Percentiles rank a stretch among this genome's conserved stretches.
These are phyloP conservation scores for Tulasnella sp. DNA, from an alignment of 768 basidiomycete genomes.

Conservation along the genomic window DNA sequence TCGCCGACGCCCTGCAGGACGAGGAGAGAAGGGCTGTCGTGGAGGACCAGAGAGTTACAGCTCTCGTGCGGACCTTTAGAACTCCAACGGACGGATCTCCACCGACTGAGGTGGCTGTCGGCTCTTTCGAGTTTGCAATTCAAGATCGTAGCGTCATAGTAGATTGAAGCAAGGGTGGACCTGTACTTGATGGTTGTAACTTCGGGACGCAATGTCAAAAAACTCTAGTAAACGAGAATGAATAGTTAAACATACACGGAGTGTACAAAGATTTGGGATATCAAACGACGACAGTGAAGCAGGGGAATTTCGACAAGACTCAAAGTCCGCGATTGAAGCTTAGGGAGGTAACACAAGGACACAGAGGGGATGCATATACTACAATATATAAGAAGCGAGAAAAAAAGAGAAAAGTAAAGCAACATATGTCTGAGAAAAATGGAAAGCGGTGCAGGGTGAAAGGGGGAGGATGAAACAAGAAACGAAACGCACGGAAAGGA, in stretches of 20 bases:
- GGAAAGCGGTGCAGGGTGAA: neutral
- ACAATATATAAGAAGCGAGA: neutral
- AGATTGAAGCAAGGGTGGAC: neutral
- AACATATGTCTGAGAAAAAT: neutral
- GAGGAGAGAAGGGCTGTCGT: neutral
- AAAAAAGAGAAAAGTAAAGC: neutral
- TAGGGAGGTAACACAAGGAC: neutral
- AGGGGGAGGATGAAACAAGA: neutral
- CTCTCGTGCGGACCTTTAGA: neutral
- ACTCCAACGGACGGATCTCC: neutral
- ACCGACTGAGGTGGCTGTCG: neutral
- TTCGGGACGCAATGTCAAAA: no score
- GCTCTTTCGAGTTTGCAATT: slow-evolving; percentile 2
- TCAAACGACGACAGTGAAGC: neutral
- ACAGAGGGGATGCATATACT: neutral
- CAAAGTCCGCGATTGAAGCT: neutral
- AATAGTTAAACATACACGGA: neutral
- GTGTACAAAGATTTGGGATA: neutral
- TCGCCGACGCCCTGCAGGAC: neutral
- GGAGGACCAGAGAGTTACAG: neutral
- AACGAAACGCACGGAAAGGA: neutral
- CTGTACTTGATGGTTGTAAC: no score
- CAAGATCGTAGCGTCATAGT: neutral
- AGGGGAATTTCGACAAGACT: neutral
- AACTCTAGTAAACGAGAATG: neutral